Evolutionary conservation across 768 basidiomycete species (phyloP).

Genomic region (Suillus subluteus): DNA sequence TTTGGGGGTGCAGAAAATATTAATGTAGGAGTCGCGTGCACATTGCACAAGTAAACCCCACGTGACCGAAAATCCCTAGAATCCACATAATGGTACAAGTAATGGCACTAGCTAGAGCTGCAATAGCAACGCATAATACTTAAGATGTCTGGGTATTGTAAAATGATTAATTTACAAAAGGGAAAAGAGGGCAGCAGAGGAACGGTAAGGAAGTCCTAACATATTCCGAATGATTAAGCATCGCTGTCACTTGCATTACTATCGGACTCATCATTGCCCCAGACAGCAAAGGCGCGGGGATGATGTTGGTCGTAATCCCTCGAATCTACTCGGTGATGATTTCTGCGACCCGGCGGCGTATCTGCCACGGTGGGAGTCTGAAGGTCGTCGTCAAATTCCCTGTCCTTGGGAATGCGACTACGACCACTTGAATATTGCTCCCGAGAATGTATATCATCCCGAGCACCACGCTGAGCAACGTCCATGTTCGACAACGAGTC

Average conservation of each 20-base stretch:
- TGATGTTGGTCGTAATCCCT: constrained; percentile 32
- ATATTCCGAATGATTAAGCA: constrained; percentile 24
- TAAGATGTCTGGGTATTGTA: constrained; percentile 1
- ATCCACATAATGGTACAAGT: constrained; percentile 2
- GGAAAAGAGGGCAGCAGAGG: neutral
- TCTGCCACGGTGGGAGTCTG: constrained; percentile 65
- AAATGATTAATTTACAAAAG: neutral
- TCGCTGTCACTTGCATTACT: constrained; percentile 81
- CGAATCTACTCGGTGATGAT: constrained; percentile 16
- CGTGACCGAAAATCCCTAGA: neutral
- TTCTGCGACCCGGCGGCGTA: constrained; percentile 20
- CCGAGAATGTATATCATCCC: constrained; percentile 54
- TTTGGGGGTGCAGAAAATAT: too few relatives aligned
- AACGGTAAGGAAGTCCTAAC: neutral
- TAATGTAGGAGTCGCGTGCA: neutral
- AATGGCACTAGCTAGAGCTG: neutral
- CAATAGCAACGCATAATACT: neutral
- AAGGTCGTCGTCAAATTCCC: constrained; percentile 59
- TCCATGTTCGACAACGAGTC: constrained; percentile 38
- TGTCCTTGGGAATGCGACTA: constrained; percentile 62
- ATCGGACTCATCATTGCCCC: constrained; percentile 89
- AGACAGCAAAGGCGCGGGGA: constrained; percentile 76
- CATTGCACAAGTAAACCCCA: neutral
- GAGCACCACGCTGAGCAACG: constrained; percentile 46
- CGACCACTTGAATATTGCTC: constrained; percentile 44